phyloP scores from a whole-genome alignment of 768 basidiomycete genomes.

The Floccularia luteovirens region DNA sequence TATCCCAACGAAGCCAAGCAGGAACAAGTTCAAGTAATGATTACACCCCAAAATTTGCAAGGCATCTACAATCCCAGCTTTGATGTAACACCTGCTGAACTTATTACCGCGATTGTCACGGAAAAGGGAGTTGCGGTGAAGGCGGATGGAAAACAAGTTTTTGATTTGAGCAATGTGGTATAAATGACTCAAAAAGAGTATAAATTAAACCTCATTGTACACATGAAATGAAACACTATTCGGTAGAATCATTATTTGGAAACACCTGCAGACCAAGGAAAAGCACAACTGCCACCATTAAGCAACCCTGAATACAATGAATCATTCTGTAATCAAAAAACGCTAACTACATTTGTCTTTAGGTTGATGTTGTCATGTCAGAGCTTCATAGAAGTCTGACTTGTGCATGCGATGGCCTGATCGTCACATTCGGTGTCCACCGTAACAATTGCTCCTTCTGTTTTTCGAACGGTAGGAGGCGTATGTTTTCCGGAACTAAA shows the following conservation, averaged over 20 bases:
- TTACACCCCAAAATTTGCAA: conserved; percentile 62
- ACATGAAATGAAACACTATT: too few relatives aligned
- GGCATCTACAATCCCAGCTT: conserved; percentile 91
- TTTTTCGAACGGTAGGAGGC: conserved; percentile 15
- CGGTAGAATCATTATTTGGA: too few relatives aligned
- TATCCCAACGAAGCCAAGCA: conserved; percentile 47
- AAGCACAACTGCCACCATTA: too few relatives aligned
- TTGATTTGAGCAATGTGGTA: conserved; percentile 61
- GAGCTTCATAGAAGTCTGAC: conserved; percentile 9
- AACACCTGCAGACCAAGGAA: too few relatives aligned
- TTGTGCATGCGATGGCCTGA: conserved; percentile 23
- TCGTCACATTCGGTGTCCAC: conserved; percentile 28
- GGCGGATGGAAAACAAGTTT: conserved; percentile 41
- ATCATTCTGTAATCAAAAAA: too few relatives aligned
- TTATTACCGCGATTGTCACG: conserved; percentile 93
- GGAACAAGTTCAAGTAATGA: conserved; percentile 73
- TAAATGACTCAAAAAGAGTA: conserved; percentile 10
- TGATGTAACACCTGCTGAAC: conserved; percentile 90
- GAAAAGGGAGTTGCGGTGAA: conserved; percentile 90
- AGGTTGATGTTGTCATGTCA: too few relatives aligned
- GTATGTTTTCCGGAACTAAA: conserved; percentile 27
- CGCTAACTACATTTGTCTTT: too few relatives aligned
- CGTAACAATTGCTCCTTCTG: conserved; percentile 23
- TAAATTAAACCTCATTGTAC: neutral
- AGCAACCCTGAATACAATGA: too few relatives aligned